These are phyloP conservation scores for Bryum argenteum DNA, from an alignment of 225 moss, liverwort and hornwort species.

Conservation along the genomic window DNA sequence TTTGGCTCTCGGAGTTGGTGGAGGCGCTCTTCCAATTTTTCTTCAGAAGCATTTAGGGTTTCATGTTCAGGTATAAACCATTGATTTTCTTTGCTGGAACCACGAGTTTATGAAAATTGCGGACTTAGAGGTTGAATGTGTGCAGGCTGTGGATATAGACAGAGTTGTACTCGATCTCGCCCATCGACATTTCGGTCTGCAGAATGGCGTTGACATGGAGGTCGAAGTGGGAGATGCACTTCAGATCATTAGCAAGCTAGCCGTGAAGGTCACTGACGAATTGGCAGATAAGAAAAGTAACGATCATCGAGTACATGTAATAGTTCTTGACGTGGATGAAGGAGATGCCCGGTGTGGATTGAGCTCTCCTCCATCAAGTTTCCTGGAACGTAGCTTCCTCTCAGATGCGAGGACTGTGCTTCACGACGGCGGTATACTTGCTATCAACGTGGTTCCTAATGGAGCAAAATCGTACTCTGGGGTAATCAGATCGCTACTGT, in stretches of 20 bases:
- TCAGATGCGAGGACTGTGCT: slow-evolving; percentile 58
- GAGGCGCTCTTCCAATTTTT: slow-evolving; percentile 92
- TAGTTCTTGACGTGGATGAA: slow-evolving; percentile 88
- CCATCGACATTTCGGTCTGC: slow-evolving; percentile 70
- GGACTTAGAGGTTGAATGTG: slow-evolving; percentile 19
- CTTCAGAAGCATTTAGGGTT: slow-evolving; percentile 78
- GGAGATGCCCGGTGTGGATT: slow-evolving; percentile 69
- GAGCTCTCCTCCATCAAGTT: slow-evolving; percentile 76
- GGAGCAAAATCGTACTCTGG: slow-evolving; percentile 35
- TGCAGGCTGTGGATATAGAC: slow-evolving; percentile 89
- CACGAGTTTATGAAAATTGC: too few species aligned
- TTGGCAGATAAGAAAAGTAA: slow-evolving; percentile 6
- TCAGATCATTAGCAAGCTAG: slow-evolving; percentile 35
- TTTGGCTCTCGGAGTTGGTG: slow-evolving; percentile 83
- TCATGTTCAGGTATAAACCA: slow-evolving; percentile 69
- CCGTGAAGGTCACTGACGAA: slow-evolving; percentile 15
- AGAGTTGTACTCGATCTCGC: slow-evolving; percentile 72
- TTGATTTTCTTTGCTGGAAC: too few species aligned
- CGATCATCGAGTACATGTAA: slow-evolving; percentile 69
- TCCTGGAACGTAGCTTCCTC: slow-evolving; percentile 69
- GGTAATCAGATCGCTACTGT: slow-evolving; percentile 56
- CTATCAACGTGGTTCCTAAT: slow-evolving; percentile 82
- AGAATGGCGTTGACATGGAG: slow-evolving; percentile 42
- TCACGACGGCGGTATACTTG: slow-evolving; percentile 72
- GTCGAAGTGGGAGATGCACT: slow-evolving; percentile 45